Conservation (phyloP, 192 early-diverging fungal genomes). For the Backusella psychrophila region DNA sequence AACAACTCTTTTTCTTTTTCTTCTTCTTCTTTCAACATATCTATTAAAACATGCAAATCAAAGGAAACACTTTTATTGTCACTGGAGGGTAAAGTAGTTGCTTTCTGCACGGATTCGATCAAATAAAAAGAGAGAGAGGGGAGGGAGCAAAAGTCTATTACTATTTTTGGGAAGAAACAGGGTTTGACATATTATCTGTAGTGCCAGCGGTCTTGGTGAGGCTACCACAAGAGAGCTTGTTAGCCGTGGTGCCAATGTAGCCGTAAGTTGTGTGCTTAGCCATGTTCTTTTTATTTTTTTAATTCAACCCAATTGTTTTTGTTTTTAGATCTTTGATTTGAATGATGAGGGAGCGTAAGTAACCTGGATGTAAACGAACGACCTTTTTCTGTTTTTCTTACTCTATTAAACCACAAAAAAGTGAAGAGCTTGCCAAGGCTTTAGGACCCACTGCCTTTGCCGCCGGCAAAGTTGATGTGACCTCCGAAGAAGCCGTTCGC, state of each 20-base stretch:
- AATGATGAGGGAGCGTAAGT: conserved; percentile 4
- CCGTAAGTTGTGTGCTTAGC: neutral
- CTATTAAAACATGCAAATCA: conserved; percentile 10
- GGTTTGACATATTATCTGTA: conserved; percentile 1
- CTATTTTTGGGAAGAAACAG: neutral
- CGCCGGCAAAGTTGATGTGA: conserved; percentile 6
- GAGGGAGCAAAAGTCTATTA: neutral
- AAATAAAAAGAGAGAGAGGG: neutral
- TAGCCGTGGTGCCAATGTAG: conserved; percentile 8
- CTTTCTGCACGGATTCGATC: neutral
- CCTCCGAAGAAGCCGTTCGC: neutral
- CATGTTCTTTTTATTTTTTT: neutral
- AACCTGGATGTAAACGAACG: neutral
- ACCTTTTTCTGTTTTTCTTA: neutral
- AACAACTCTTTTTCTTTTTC: neutral
- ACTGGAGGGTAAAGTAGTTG: conserved; percentile 23
- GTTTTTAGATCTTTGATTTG: conserved; percentile 29
- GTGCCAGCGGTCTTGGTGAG: conserved; percentile 31
- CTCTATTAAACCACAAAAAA: conserved; percentile 20
- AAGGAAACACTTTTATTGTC: conserved; percentile 17
- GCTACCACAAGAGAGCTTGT: conserved; percentile 10
- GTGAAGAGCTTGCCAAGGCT: too few species aligned
- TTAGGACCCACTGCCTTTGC: neutral
- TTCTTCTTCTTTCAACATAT: neutral
- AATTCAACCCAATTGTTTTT: neutral